phyloP scores from a whole-genome alignment of 177 flowering plant species.

The Vitis hybrid region DNA sequence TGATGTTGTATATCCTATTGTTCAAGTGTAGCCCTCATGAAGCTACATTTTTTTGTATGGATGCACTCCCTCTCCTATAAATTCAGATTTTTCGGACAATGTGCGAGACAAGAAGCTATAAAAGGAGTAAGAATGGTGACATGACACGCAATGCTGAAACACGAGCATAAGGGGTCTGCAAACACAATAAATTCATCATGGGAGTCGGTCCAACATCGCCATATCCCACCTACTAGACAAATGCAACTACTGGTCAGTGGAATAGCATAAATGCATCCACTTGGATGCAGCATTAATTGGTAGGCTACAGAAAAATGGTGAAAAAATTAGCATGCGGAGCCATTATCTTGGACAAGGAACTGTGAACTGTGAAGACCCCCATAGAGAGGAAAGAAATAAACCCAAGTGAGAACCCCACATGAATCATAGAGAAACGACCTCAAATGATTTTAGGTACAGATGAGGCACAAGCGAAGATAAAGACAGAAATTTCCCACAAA shows the following conservation, averaged over 20 bases:
- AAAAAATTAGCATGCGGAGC: not conserved
- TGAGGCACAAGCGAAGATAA: no score
- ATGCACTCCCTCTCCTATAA: no score
- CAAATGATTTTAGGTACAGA: no score
- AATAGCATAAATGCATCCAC: not conserved
- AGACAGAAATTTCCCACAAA: no score
- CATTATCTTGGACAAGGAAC: not conserved
- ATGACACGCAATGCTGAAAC: not conserved
- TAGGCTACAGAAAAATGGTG: not conserved
- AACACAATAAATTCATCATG: not conserved
- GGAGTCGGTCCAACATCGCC: not conserved
- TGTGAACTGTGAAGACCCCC: not conserved
- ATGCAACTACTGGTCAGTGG: not conserved
- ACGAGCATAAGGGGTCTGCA: not conserved
- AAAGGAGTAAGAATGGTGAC: not conserved
- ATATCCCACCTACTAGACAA: not conserved
- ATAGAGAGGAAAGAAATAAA: not conserved
- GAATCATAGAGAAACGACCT: no score
- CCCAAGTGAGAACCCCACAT: no score
- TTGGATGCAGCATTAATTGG: not conserved
- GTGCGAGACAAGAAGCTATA: no score
- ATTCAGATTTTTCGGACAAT: no score
- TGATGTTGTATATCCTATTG: no score
- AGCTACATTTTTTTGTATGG: no score
- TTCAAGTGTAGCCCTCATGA: no score